These are phyloP conservation scores for Cyberlindnera sargentensis DNA, from an alignment of 805 yeast genomes.

Conservation along the genomic window DNA sequence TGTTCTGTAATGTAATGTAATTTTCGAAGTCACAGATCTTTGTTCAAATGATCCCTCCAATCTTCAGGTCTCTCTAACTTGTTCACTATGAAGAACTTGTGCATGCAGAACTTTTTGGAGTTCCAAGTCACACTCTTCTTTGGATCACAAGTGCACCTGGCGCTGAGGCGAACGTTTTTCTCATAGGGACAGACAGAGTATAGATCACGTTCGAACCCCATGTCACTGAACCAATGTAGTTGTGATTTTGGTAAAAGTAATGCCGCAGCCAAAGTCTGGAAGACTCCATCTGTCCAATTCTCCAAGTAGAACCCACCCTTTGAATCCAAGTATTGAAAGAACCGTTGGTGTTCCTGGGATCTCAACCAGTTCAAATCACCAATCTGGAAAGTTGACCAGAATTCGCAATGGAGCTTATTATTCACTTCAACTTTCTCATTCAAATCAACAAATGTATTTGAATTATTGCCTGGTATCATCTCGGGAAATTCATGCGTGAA, in stretches of 20 bases:
- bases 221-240: constrained; percentile 62
- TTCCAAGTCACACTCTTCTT: constrained; percentile 64
- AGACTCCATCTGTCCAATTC: constrained; percentile 86
- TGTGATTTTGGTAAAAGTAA: constrained; percentile 45
- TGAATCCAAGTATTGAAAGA: constrained; percentile 52
- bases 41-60: constrained; percentile 45
- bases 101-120: constrained; percentile 53
- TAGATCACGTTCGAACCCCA: constrained; percentile 67
- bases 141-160: constrained; percentile 69
- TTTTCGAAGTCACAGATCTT: neutral
- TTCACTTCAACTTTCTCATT: constrained; percentile 40
- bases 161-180: constrained; percentile 38
- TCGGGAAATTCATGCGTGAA: constrained; percentile 35
- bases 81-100: constrained; percentile 48
- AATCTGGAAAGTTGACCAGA: constrained; percentile 69
- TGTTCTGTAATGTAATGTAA: neutral
- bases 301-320: constrained; percentile 76
- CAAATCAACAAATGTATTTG: constrained; percentile 49
- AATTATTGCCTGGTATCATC: constrained; percentile 30
- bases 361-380: constrained; percentile 65
- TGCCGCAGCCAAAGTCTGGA: constrained; percentile 65
- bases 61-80: constrained; percentile 49
- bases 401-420: constrained; percentile 45
- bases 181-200: constrained; percentile 60
- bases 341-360: constrained; percentile 42